Base-by-base conservation (phyloP, 345 rosid genomes). In the Orychophragmus violaceus region DNA sequence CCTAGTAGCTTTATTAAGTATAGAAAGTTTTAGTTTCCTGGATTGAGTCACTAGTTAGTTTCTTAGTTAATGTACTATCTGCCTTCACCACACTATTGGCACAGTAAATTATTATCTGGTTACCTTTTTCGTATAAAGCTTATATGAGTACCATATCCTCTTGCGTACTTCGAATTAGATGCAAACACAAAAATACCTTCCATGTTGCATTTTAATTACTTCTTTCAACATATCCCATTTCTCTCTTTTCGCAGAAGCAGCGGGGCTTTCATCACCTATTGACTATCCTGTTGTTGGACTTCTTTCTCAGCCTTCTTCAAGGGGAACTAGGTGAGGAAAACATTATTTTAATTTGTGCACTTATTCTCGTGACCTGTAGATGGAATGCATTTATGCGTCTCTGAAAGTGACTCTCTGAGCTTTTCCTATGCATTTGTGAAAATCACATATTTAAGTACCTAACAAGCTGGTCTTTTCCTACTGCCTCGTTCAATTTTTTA, bases 261-360 rank as follows among this genome's bases (percentile, higher is more conserved):
- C 84, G 51, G 86, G 84, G 64, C 68, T 82, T 81, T 69, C 86
- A 63, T 81, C 87, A 48, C 74, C 82, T 63, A 74, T 79, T 70
- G 80, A 65, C 39, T 82, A 76, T 62, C 77, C 95, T 49, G 76
- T 91, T 69, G 90, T 84, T 67, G 95, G 90, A 73, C 64, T 91
- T 82, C 92, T 89, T 60, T 79, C 90, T 19, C 96, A 91, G 66
- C 92, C 98, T 41, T 71, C 71, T 64, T 87, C 89, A 52, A 62
- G 74, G 37, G 92, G 89, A 82, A 80, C 84, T 66, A 85, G 95
- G 95, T 75, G 72, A 79, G 87, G 52, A 46, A 29, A 12, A 5
- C 50, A 44, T 51, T 42, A 18, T 29, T 30, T 21, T 59, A 19
- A 29, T 66, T 35, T 18, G 30, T 12, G 17, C 63, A 61, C 70